Conservation (phyloP, 768 basidiomycete genomes). For the Trametes punicea region DNA sequence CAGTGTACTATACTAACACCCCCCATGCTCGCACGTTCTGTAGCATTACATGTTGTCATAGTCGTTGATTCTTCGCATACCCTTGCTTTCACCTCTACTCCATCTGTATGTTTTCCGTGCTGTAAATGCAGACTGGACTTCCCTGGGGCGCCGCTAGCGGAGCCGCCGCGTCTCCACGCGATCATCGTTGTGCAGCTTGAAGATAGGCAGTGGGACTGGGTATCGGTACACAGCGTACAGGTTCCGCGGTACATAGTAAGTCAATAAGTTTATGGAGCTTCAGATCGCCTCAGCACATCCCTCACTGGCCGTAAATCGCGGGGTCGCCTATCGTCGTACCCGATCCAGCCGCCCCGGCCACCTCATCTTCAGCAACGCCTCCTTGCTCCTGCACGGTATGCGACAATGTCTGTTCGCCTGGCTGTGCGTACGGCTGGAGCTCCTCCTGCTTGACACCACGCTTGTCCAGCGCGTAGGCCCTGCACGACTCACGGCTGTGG, state of each 20-base stretch:
- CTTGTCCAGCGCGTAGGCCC: constrained; percentile 57
- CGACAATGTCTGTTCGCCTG: constrained; percentile 53
- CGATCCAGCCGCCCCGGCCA: not conserved
- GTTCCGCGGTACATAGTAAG: constrained; percentile 11
- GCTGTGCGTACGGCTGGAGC: constrained; percentile 56
- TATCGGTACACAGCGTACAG: constrained; percentile 8
- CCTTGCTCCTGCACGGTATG: constrained; percentile 17
- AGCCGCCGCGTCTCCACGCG: not conserved
- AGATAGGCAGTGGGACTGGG: not conserved
- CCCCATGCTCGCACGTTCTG: constrained; percentile 20
- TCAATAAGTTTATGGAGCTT: constrained; percentile 1
- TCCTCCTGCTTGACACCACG: constrained; percentile 61
- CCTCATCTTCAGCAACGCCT: not conserved
- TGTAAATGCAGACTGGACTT: constrained; percentile 15
- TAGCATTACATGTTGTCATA: constrained; percentile 24
- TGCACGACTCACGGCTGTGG: constrained; percentile 62
- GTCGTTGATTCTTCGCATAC: constrained; percentile 16
- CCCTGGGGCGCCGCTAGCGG: constrained; percentile 10
- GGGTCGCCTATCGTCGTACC: constrained; percentile 8
- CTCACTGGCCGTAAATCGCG: not conserved
- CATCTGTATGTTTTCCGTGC: constrained; percentile 10
- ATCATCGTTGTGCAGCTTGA: not conserved
- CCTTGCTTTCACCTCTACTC: constrained; percentile 17
- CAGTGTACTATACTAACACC: constrained; percentile 20
- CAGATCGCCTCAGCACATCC: constrained; percentile 1